Percentiles rank a stretch among this genome's conserved stretches.
phyloP scores from a whole-genome alignment of 1,139 yeast species.

The Magnusiomyces fungicola region DNA sequence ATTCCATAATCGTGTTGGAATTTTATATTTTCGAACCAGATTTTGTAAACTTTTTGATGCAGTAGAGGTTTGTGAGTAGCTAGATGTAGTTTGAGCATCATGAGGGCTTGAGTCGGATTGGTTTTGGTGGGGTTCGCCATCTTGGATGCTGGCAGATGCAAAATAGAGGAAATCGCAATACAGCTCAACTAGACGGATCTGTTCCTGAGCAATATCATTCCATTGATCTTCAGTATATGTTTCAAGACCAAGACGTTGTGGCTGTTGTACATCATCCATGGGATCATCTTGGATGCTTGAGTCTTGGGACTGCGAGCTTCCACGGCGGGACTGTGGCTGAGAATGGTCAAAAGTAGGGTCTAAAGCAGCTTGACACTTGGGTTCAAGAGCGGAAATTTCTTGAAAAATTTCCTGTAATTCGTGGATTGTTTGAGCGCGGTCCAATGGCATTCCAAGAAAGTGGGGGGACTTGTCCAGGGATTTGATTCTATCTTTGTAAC shows the following conservation, averaged over 20 bases:
- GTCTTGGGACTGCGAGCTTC: not conserved
- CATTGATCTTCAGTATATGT: constrained; percentile 9
- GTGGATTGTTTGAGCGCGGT: not conserved
- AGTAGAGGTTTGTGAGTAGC: not conserved
- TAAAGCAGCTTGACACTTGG: constrained; percentile 3
- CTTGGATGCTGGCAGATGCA: constrained; percentile 5
- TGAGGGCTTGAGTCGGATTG: not conserved
- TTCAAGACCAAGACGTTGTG: not conserved
- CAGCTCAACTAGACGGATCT: constrained; percentile 8
- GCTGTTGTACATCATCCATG: not conserved
- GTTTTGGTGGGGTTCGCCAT: not conserved
- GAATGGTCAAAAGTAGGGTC: not conserved
- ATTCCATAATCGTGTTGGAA: constrained; percentile 31
- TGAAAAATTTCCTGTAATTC: constrained; percentile 6
- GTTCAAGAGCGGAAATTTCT: constrained; percentile 8
- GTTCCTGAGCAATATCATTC: constrained; percentile 9
- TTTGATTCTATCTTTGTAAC: constrained; percentile 12
- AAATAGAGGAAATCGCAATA: constrained; percentile 12
- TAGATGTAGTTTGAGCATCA: not conserved
- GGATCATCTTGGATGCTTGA: not conserved
- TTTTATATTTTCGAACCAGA: constrained; percentile 27
- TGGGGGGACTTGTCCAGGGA: constrained; percentile 10
- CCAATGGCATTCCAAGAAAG: constrained; percentile 7
- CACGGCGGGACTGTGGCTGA: not conserved
- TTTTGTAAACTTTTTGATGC: constrained; percentile 10